Conservation (phyloP, 2,329 filamentous ascomycete genomes). For the Colletotrichum sp. region DNA sequence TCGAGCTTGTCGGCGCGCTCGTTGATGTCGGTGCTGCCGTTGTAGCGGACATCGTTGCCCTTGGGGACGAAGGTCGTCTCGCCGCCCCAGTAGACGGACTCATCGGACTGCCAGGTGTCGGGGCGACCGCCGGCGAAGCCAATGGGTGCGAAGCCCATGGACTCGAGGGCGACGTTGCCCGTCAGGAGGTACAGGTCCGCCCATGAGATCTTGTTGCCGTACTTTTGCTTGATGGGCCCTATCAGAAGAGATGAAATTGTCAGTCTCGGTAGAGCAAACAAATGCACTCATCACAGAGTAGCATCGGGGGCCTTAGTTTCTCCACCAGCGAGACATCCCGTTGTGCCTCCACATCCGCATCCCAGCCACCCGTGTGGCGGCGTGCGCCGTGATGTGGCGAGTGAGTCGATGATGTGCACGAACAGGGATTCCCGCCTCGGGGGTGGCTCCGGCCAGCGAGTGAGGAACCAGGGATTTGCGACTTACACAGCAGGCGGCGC, state of each 20-base stretch:
- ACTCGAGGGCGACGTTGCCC: slow-evolving; percentile 79
- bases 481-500: slow-evolving; percentile 65
- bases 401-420: not conserved
- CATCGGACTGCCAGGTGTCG: slow-evolving; percentile 78
- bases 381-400: not conserved
- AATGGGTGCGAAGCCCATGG: slow-evolving; percentile 76
- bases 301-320: not conserved
- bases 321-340: not conserved
- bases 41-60: slow-evolving; percentile 76
- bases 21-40: slow-evolving; percentile 29
- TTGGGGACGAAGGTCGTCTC: slow-evolving; percentile 70
- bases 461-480: not conserved
- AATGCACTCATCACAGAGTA: not conserved
- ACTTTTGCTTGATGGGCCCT: slow-evolving; percentile 80
- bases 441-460: not conserved
- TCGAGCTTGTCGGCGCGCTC: slow-evolving; percentile 51
- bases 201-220: slow-evolving; percentile 84
- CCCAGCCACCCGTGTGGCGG: not conserved
- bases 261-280: not conserved
- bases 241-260: not conserved
- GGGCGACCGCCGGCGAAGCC: slow-evolving; percentile 76
- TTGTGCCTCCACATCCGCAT: not conserved
- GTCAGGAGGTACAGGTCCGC: slow-evolving; percentile 74
- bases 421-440: not conserved
- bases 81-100: slow-evolving; percentile 79